Conservation (phyloP, 202 grass and related monocot species). For the Hordeum pubiflorum region DNA sequence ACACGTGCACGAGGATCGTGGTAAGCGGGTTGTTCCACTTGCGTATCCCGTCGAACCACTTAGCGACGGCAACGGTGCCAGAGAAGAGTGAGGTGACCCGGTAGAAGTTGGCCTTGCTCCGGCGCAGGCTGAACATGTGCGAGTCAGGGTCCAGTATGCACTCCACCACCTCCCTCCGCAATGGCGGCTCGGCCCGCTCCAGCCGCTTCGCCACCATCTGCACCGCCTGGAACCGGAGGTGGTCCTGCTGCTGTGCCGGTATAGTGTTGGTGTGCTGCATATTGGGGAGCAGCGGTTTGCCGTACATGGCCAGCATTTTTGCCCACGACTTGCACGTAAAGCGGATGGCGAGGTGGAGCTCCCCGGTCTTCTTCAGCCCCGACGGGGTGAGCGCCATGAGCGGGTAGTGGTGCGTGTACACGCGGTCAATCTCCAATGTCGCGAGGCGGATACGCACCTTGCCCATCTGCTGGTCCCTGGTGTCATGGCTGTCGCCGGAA, state of each 20-base stretch:
- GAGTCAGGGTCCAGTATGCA: slow-evolving; percentile 91
- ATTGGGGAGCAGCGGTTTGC: slow-evolving; percentile 60
- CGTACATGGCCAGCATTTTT: slow-evolving; percentile 75
- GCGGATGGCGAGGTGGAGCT: slow-evolving; percentile 66
- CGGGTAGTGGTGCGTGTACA: slow-evolving; percentile 82
- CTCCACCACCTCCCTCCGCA: slow-evolving; percentile 73
- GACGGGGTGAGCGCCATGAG: slow-evolving; percentile 37
- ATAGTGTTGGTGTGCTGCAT: slow-evolving; percentile 57
- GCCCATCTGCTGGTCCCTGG: slow-evolving; percentile 49
- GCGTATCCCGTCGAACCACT: slow-evolving; percentile 56
- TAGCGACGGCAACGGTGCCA: slow-evolving; percentile 28
- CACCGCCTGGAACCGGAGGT: slow-evolving; percentile 63
- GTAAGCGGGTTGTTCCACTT: slow-evolving; percentile 83
- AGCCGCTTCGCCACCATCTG: slow-evolving; percentile 59
- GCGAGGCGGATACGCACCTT: slow-evolving; percentile 71
- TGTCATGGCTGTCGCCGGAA: not conserved
- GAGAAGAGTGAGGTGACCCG: slow-evolving; percentile 52
- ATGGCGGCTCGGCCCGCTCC: slow-evolving; percentile 57
- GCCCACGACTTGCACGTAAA: slow-evolving; percentile 85
- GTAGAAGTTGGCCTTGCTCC: too few species aligned
- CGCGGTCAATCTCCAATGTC: slow-evolving; percentile 43
- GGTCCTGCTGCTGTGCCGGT: slow-evolving; percentile 41
- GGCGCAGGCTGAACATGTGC: too few species aligned
- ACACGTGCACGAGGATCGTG: slow-evolving; percentile 64
- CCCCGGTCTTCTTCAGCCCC: slow-evolving; percentile 73